phyloP scores from a whole-genome alignment of 192 early-diverging fungal species.

The Coemansia sp. region DNA sequence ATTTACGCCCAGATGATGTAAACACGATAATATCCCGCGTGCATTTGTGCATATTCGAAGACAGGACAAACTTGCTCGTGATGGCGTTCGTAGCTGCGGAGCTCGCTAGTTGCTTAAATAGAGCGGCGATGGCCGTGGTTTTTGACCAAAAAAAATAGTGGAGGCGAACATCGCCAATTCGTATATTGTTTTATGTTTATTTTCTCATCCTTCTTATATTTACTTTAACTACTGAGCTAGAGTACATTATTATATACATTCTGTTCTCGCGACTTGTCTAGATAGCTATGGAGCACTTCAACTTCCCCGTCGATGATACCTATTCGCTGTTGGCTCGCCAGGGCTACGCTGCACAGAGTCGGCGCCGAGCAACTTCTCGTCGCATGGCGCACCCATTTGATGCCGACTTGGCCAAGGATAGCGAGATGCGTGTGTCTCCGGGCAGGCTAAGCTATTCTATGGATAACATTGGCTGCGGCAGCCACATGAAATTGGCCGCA shows the following conservation, averaged over 20 bases:
- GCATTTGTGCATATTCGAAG: background rate
- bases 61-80: background rate
- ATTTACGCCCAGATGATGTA: conserved; percentile 15
- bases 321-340: conserved; percentile 34
- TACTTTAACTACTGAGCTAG: background rate
- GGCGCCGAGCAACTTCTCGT: conserved; percentile 14
- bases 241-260: background rate
- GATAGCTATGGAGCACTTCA: conserved; percentile 24
- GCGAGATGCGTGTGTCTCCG: background rate
- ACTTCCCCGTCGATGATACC: conserved; percentile 22
- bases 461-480: background rate
- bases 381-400: background rate
- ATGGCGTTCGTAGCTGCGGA: background rate
- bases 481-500: background rate
- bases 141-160: background rate
- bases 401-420: background rate
- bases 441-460: background rate
- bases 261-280: background rate
- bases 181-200: background rate
- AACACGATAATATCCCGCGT: conserved; percentile 6
- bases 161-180: background rate
- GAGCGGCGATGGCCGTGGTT: background rate
- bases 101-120: conserved; percentile 3
- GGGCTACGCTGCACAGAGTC: conserved; percentile 36
- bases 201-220: background rate